Conservation (phyloP, 495 filamentous ascomycete genomes). For the Podospora sp. region DNA sequence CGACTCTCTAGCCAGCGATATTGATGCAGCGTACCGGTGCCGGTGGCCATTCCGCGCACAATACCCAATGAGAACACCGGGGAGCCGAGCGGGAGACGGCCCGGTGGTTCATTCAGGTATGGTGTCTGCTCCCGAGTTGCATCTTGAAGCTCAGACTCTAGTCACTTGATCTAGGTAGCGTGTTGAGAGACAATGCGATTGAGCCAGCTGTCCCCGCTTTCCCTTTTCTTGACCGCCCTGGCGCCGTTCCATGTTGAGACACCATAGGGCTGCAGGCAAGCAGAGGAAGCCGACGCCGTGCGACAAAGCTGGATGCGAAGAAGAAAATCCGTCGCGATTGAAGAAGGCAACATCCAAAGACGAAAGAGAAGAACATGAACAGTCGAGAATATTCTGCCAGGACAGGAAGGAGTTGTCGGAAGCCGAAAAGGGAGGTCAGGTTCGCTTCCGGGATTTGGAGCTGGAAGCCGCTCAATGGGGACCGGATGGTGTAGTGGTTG, state of each 20-base stretch:
- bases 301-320: neutral
- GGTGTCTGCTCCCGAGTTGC: constrained; percentile 14
- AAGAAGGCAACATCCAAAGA: neutral
- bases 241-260: constrained; percentile 2
- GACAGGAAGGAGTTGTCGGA: neutral
- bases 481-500: neutral
- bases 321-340: neutral
- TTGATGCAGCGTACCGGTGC: constrained; percentile 4
- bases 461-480: neutral
- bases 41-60: neutral
- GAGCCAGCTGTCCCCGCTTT: constrained; percentile 1
- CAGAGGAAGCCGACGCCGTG: constrained; percentile 1
- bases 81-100: constrained; percentile 8
- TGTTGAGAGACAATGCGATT: constrained; percentile 8
- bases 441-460: neutral
- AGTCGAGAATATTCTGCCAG: neutral
- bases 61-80: constrained; percentile 10
- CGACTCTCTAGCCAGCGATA: neutral
- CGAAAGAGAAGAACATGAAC: neutral
- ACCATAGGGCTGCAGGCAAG: constrained; percentile 12
- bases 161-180: constrained; percentile 21
- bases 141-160: constrained; percentile 8
- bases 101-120: constrained; percentile 5
- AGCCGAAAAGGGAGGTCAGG: neutral
- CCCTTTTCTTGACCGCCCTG: constrained; percentile 4